A percentile compares a stretch with the other conserved stretches of the same genome.
These are phyloP conservation scores for Xylariaceae sp. DNA, from an alignment of 2,329 filamentous ascomycete genomes.

Conservation along the genomic window DNA sequence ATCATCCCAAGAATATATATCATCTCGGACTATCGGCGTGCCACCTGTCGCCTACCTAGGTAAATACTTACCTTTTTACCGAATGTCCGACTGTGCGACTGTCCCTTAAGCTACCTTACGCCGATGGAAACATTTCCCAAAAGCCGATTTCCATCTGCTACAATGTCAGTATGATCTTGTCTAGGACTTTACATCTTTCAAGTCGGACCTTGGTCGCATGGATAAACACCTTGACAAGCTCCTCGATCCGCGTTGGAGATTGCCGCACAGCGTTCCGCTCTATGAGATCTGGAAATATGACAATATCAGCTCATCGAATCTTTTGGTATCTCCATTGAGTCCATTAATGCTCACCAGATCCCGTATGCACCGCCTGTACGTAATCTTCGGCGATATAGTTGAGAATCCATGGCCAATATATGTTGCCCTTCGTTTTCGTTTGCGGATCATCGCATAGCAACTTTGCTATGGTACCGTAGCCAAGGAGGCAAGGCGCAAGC, in stretches of 20 bases:
- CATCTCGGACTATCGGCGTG: too few species aligned
- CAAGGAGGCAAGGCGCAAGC: constrained; percentile 82
- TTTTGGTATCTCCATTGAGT: too few species aligned
- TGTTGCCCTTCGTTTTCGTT: constrained; percentile 62
- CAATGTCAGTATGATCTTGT: constrained; percentile 10
- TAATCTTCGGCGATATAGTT: constrained; percentile 86
- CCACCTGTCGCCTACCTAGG: too few species aligned
- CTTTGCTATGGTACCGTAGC: constrained; percentile 75
- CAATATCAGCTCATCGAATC: not conserved
- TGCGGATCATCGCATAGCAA: constrained; percentile 60
- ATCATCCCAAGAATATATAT: too few species aligned
- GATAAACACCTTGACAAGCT: constrained; percentile 79
- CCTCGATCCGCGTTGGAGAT: constrained; percentile 71
- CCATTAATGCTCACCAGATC: constrained; percentile 49
- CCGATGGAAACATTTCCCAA: constrained; percentile 49
- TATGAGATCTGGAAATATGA: constrained; percentile 54
- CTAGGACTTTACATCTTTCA: not conserved
- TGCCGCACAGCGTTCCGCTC: constrained; percentile 72
- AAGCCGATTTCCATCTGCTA: constrained; percentile 50
- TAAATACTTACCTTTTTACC: too few species aligned
- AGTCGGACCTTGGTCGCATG: constrained; percentile 72
- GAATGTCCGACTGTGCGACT: too few species aligned
- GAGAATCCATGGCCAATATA: constrained; percentile 87
- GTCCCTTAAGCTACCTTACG: constrained; percentile 2
- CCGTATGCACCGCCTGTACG: constrained; percentile 62